phyloP scores from a whole-genome alignment of 2,329 filamentous ascomycete genomes.

The Thielaviopsis populi region DNA sequence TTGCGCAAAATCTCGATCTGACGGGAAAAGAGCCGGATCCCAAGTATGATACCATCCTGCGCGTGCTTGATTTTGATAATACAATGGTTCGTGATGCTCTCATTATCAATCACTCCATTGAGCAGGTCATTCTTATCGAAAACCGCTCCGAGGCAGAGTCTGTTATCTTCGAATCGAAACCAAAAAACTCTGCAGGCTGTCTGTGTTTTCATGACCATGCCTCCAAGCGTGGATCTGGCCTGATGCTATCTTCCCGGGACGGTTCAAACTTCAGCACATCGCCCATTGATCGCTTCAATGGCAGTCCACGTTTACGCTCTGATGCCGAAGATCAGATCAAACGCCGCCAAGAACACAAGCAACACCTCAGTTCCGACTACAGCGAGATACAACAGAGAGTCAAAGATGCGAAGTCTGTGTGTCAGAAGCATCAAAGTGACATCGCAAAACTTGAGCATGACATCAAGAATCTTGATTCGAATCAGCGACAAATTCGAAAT shows the following conservation, averaged over 20 bases:
- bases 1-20: constrained; percentile 39
- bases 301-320: constrained; percentile 60
- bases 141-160: constrained; percentile 49
- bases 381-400: constrained; percentile 35
- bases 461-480: not conserved
- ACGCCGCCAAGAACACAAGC: constrained; percentile 34
- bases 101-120: constrained; percentile 68
- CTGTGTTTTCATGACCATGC: constrained; percentile 49
- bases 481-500: constrained; percentile 24
- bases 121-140: constrained; percentile 68
- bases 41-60: constrained; percentile 60
- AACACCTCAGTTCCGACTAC: constrained; percentile 41
- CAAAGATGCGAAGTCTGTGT: constrained; percentile 32
- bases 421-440: constrained; percentile 33
- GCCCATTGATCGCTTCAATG: constrained; percentile 32
- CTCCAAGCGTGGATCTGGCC: constrained; percentile 31
- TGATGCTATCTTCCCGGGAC: constrained; percentile 46
- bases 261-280: constrained; percentile 48
- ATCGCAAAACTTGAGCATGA: constrained; percentile 26
- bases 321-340: constrained; percentile 54
- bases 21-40: constrained; percentile 57
- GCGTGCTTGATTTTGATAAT: constrained; percentile 69
- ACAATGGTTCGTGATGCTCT: constrained; percentile 63
- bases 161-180: constrained; percentile 49
- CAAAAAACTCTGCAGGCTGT: constrained; percentile 57